Conservation (phyloP, 1,284 basidiomycete genomes). For the Marasmius fiardii region DNA sequence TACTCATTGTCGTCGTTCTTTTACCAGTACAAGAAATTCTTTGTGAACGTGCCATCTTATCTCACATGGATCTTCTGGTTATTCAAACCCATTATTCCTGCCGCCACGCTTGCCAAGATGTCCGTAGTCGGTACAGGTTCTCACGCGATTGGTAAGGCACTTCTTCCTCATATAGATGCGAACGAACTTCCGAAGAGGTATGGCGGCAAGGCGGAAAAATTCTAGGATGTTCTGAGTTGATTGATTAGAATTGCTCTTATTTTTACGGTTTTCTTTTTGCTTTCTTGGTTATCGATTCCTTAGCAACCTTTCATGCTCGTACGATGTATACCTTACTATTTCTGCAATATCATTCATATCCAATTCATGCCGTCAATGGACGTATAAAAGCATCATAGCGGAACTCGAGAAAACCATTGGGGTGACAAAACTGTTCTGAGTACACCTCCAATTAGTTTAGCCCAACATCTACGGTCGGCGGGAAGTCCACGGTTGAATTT, state of each 20-base stretch:
- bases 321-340: too few relatives aligned
- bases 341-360: too few relatives aligned
- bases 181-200: constrained; percentile 63
- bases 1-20: neutral
- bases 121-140: constrained; percentile 65
- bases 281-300: too few relatives aligned
- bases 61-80: constrained; percentile 79
- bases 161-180: constrained; percentile 50
- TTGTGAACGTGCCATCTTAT: constrained; percentile 72
- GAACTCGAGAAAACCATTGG: too few relatives aligned
- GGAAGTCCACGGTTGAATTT: too few relatives aligned
- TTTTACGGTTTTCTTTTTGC: too few relatives aligned
- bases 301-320: too few relatives aligned
- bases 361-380: too few relatives aligned
- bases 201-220: constrained; percentile 55
- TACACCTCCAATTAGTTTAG: too few relatives aligned
- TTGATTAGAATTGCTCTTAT: neutral
- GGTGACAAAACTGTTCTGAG: too few relatives aligned
- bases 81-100: constrained; percentile 71
- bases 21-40: constrained; percentile 68
- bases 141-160: constrained; percentile 51
- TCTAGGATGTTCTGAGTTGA: constrained; percentile 17
- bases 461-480: too few relatives aligned
- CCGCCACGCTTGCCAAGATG: constrained; percentile 75
- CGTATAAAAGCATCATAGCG: too few relatives aligned